Percentiles rank a stretch among this genome's conserved stretches.
phyloP scores from a whole-genome alignment of 805 yeast genomes.

The Suhomyces kilbournensis region DNA sequence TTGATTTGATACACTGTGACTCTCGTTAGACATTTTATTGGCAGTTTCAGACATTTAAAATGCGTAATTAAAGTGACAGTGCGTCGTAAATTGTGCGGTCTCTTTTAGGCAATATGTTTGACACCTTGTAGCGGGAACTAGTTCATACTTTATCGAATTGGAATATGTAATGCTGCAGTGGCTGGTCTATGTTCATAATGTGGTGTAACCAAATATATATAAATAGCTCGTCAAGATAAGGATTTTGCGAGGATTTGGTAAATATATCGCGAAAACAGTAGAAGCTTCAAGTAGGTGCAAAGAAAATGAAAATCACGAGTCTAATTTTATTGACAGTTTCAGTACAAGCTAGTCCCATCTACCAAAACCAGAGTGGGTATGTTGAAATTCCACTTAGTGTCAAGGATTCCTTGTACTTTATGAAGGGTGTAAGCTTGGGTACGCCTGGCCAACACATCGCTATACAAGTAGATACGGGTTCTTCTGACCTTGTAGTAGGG shows the following conservation, averaged over 20 bases:
- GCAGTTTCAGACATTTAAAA: background rate
- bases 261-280: background rate
- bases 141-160: background rate
- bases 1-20: background rate
- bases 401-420: conserved; percentile 7
- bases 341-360: background rate
- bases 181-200: background rate
- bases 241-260: background rate
- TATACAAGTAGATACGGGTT: conserved; percentile 12
- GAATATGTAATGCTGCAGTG: background rate
- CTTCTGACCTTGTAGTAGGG: conserved; percentile 7
- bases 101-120: background rate
- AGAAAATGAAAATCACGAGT: background rate
- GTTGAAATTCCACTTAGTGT: background rate
- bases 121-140: background rate
- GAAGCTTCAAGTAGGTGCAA: background rate
- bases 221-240: background rate
- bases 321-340: background rate
- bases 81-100: background rate
- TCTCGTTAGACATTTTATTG: background rate
- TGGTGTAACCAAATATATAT: background rate
- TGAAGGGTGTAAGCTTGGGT: conserved; percentile 12
- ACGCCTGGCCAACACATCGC: conserved; percentile 10
- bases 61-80: background rate
- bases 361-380: background rate